Evolutionary conservation across 2,329 filamentous ascomycete species (phyloP), one percentile per base, ranked within the genome.

Genomic region (Alternaria incomplexa): DNA sequence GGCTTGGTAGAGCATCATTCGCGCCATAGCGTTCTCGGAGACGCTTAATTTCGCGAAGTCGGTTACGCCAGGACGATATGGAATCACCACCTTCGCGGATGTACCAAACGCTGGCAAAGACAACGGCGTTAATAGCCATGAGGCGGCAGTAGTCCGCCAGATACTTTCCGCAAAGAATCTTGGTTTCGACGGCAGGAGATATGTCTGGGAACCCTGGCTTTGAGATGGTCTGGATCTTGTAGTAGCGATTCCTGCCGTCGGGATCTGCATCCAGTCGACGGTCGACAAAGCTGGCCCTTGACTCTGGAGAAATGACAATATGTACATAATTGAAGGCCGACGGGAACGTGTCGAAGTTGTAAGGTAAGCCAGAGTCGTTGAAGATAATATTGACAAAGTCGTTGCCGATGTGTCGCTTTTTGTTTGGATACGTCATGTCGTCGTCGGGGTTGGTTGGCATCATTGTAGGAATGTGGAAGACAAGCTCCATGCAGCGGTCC

Each of bases 301-400:
- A 94, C 65, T 94, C 92, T 0, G 96, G 96, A 3, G 92, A 93
- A 74, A 99, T 95, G 71, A 98, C 91, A 73, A 99, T 98, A 77
- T 97, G 93, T 76, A 99, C 93, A 75, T 92, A 97, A 77, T 97
- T 98, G 84, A 99, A 97, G 61, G 95, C 91, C 0, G 93, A 96
- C 0, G 93, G 93, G 72, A 99, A 97, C 0, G 93, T 97, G 77
- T 97, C 89, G 77, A 97, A 97, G 57, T 88, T 87, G 82, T 97
- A 98, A 0, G 92, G 91, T 51, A 90, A 80, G n/a, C 96, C 95
- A 3, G 94, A 97, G 74, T 97, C 93, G 78, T 99, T 99, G 85
- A 96, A 99, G 61, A 99, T 91, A 71, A 99, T 97, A 77, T 97
- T 98, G 76, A 99, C 96, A 78, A 93, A 97, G 79, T 98, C 96